Percentiles rank a stretch among this genome's conserved stretches.
phyloP scores from a whole-genome alignment of 2,329 filamentous ascomycete genomes.

The Aureobasidium sp. region DNA sequence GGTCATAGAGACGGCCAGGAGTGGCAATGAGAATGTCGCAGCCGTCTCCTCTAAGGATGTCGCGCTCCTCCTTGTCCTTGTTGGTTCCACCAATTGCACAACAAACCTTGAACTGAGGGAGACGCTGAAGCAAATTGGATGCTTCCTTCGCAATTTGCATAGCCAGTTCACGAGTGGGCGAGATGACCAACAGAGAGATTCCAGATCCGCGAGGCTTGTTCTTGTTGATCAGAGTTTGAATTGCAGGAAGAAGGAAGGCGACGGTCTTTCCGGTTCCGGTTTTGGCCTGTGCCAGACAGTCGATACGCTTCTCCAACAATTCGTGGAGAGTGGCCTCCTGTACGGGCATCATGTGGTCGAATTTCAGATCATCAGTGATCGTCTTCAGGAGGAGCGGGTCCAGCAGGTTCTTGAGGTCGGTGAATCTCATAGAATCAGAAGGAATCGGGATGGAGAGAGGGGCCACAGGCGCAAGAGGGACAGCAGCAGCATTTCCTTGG shows the following conservation, averaged over 20 bases:
- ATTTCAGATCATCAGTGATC: conserved; percentile 22
- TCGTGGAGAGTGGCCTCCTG: conserved; percentile 48
- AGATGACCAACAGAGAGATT: conserved; percentile 79
- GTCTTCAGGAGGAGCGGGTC: conserved; percentile 77
- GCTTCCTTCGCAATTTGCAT: conserved; percentile 58
- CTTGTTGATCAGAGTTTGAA: conserved; percentile 77
- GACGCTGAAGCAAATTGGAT: conserved; percentile 76
- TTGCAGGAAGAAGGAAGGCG: conserved; percentile 79
- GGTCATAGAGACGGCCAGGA: conserved; percentile 77
- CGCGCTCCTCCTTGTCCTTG: conserved; percentile 52
- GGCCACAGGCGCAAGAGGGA: conserved; percentile 6
- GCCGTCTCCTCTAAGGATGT: conserved; percentile 71
- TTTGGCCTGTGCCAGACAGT: conserved; percentile 62
- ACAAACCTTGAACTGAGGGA: conserved; percentile 61
- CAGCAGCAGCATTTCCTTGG: neutral
- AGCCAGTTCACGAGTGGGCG: conserved; percentile 63
- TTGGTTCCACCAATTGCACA: conserved; percentile 35
- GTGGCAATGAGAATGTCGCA: conserved; percentile 75
- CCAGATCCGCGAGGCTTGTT: conserved; percentile 64
- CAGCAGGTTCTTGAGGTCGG: conserved; percentile 67
- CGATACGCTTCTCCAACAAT: conserved; percentile 42
- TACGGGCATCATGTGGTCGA: conserved; percentile 43
- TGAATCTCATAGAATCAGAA: conserved; percentile 47
- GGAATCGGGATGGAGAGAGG: conserved; percentile 9
- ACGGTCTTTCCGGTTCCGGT: conserved; percentile 92